Base-by-base conservation (phyloP, 106 monocot genomes). In the Platanthera guangdongensis region DNA sequence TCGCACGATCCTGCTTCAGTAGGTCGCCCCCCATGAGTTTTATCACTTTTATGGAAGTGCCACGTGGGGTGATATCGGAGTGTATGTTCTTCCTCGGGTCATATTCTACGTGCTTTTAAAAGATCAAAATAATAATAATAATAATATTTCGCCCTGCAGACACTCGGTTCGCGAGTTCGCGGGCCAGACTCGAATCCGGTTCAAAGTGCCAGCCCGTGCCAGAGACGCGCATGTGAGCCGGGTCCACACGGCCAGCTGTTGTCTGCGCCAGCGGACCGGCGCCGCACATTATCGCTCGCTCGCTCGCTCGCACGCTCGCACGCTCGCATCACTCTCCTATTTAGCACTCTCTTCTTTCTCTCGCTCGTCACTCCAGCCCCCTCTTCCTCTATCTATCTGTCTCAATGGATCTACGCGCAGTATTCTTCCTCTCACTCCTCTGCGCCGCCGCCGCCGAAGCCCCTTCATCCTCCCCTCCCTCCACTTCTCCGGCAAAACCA, bases 391-490 rank as follows among this genome's bases (percentile, higher is more conserved):
- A n/a, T 50, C 19, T 21, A 6, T 0, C 73, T 21, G 6, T 6
- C 30, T 28, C 12, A 75, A 75, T 75, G 75, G 75, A 57, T 57
- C 75, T 53, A 30, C 57, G 46, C 8, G 10, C 57, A 2, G 15
- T 76, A 19, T 48, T 76, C 63, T 47, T 76, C 60, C 63, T 63
- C 76, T 13, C 63, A 7, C 9, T 46, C 16, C 48, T 78, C 72
- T 47, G 16, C 18, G 47, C 50, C 2, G 10, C 19, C 39, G 47
- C 57, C 13, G 52, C 53, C 30, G 69, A 78, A 2, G 30, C 70
- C 3, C 78, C 78, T 9, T 51, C 78, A 47, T 68, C 70, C 47
- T 50, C 72, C 7, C 78, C 78, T 54, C 71, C 71, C 14, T 47
- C 78, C 57, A 13, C 70, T 47, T 30, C 70, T 6, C 54, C 45